Percentiles rank a stretch among this genome's conserved stretches.
Evolutionary conservation across 108 stramenopile genomes (phyloP).

Genomic region (Pseudonitzschia multiseries): DNA sequence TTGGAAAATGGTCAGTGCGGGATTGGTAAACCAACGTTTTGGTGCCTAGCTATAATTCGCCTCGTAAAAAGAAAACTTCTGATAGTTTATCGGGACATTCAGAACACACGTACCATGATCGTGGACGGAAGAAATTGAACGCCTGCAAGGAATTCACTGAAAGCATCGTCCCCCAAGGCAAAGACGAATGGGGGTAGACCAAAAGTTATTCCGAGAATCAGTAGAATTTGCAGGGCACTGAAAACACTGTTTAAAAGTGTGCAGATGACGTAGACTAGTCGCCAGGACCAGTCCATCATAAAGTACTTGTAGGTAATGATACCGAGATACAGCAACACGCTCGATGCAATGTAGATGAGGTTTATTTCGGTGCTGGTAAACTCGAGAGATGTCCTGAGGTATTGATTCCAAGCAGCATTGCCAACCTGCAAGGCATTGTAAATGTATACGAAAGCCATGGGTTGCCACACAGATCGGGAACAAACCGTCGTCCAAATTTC

Average conservation of each 20-base stretch:
- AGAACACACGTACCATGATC: slow-evolving; percentile 33
- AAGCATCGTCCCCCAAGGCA: slow-evolving; percentile 85
- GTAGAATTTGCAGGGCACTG: slow-evolving; percentile 65
- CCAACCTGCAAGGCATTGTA: slow-evolving; percentile 88
- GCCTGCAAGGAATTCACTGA: slow-evolving; percentile 74
- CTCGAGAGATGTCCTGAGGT: slow-evolving; percentile 56
- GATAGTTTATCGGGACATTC: no score
- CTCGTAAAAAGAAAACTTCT: no score
- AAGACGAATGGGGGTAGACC: slow-evolving; percentile 73
- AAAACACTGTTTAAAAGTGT: slow-evolving; percentile 78
- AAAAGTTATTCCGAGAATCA: slow-evolving; percentile 79
- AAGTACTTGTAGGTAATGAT: slow-evolving; percentile 81
- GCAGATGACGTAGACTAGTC: slow-evolving; percentile 71
- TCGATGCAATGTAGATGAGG: slow-evolving; percentile 60
- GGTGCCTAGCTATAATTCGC: no score
- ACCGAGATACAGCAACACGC: slow-evolving; percentile 75
- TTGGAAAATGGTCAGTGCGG: neutral
- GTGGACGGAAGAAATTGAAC: slow-evolving; percentile 56
- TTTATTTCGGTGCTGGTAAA: slow-evolving; percentile 81
- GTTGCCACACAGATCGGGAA: slow-evolving; percentile 82
- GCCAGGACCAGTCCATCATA: slow-evolving; percentile 81
- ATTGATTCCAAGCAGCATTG: slow-evolving; percentile 85
- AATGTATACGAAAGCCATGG: slow-evolving; percentile 84
- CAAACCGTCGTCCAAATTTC: slow-evolving; percentile 88
- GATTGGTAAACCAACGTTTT: no score